Percentiles rank a stretch among this genome's conserved stretches.
Conservation (phyloP, 2,329 filamentous ascomycete genomes). For the Sarocladium brachiariae region DNA sequence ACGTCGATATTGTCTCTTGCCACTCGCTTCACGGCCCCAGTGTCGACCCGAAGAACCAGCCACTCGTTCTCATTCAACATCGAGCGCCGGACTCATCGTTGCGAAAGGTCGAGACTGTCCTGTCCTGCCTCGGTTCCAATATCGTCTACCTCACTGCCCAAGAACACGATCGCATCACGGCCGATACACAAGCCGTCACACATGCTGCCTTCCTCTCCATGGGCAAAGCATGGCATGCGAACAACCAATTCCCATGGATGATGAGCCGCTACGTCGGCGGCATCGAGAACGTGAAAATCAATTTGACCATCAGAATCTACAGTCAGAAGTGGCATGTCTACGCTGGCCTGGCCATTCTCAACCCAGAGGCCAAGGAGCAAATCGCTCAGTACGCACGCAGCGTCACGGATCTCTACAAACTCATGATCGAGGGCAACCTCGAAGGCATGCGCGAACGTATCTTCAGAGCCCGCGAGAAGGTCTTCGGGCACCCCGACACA, state of each 20-base stretch:
- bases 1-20: slow-evolving; percentile 91
- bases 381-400: slow-evolving; percentile 90
- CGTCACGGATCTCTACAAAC: slow-evolving; percentile 90
- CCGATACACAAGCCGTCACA: slow-evolving; percentile 95
- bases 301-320: slow-evolving; percentile 95
- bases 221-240: slow-evolving; percentile 96
- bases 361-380: slow-evolving; percentile 84
- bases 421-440: slow-evolving; percentile 83
- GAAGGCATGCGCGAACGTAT: slow-evolving; percentile 70
- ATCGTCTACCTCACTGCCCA: slow-evolving; percentile 80
- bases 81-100: slow-evolving; percentile 73
- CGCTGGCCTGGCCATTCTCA: slow-evolving; percentile 91
- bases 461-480: slow-evolving; percentile 56
- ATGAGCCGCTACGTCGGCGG: slow-evolving; percentile 91
- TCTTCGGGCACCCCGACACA: slow-evolving; percentile 52
- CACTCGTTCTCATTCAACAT: slow-evolving; percentile 89
- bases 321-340: slow-evolving; percentile 99
- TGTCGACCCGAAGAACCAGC: slow-evolving; percentile 82
- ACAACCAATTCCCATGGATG: slow-evolving; percentile 95
- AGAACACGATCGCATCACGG: slow-evolving; percentile 93
- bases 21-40: slow-evolving; percentile 93
- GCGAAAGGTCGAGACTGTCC: slow-evolving; percentile 69
- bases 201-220: slow-evolving; percentile 96
- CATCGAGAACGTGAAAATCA: slow-evolving; percentile 99
- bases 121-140: slow-evolving; percentile 78